A percentile compares a stretch with the other conserved stretches of the same genome.
phyloP scores from a whole-genome alignment of 2,329 filamentous ascomycete genomes.

The Claviceps fusiformis region DNA sequence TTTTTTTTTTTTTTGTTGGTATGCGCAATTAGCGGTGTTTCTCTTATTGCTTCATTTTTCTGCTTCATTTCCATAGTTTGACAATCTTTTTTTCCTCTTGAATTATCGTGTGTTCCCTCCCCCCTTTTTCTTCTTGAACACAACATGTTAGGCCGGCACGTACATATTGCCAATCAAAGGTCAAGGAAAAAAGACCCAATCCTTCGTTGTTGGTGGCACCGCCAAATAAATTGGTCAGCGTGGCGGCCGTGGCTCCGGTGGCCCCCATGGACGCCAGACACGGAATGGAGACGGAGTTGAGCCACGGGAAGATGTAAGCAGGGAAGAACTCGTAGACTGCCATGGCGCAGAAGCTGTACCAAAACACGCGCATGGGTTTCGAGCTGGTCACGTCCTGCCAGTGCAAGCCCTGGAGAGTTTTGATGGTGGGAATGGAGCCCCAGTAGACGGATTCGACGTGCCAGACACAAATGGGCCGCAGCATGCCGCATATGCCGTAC shows the following conservation, averaged over 20 bases:
- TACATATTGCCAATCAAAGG: conserved; percentile 31
- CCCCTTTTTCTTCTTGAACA: not conserved
- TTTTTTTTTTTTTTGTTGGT: not conserved
- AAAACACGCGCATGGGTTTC: conserved; percentile 37
- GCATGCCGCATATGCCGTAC: conserved; percentile 37
- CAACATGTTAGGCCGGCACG: not conserved
- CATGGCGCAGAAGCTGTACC: conserved; percentile 36
- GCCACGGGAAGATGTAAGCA: conserved; percentile 40
- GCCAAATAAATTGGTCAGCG: conserved; percentile 18
- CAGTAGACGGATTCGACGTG: conserved; percentile 44
- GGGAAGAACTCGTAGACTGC: conserved; percentile 38
- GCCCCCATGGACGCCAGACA: conserved; percentile 35
- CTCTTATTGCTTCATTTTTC: too few species aligned
- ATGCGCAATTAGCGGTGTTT: too few species aligned
- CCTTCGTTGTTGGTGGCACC: conserved; percentile 26
- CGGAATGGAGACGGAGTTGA: conserved; percentile 40
- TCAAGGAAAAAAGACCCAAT: conserved; percentile 26
- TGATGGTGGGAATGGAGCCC: conserved; percentile 37
- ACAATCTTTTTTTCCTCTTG: too few species aligned
- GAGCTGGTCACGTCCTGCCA: conserved; percentile 36
- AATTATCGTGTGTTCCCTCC: too few species aligned
- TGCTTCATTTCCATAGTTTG: too few species aligned
- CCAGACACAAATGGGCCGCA: conserved; percentile 41
- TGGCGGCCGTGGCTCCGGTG: not conserved
- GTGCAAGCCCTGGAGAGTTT: conserved; percentile 39